phyloP scores from a whole-genome alignment of 2,329 filamentous ascomycete genomes.

The Xylaria digitata region DNA sequence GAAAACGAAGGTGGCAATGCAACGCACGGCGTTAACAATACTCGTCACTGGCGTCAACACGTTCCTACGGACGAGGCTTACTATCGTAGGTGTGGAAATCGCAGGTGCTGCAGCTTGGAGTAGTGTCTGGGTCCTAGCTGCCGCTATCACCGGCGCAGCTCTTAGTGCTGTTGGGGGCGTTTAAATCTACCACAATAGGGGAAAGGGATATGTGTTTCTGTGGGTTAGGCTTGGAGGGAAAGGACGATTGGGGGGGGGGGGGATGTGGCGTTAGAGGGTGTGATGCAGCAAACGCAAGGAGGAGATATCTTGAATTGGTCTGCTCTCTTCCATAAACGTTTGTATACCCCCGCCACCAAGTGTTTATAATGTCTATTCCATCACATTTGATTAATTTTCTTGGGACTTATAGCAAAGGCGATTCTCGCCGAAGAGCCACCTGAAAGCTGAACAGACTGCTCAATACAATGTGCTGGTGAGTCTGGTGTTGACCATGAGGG shows the following conservation, averaged over 20 bases:
- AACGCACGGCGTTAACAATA: constrained; percentile 70
- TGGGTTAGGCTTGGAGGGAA: constrained; percentile 1
- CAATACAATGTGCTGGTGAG: background rate
- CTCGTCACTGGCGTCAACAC: constrained; percentile 68
- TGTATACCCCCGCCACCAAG: constrained; percentile 21
- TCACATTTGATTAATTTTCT: constrained; percentile 9
- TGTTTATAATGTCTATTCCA: constrained; percentile 33
- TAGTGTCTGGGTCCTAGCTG: constrained; percentile 77
- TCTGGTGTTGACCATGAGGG: background rate
- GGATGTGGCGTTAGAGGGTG: constrained; percentile 10
- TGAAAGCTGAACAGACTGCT: background rate
- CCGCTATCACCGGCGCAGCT: constrained; percentile 67
- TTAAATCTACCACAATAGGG: constrained; percentile 46
- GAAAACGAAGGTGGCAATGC: constrained; percentile 71
- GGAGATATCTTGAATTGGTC: constrained; percentile 4
- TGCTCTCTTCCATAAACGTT: constrained; percentile 4
- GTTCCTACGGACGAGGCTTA: constrained; percentile 73
- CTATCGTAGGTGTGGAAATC: constrained; percentile 75
- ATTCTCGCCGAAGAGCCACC: background rate
- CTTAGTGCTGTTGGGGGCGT: constrained; percentile 65
- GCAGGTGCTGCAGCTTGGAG: constrained; percentile 79
- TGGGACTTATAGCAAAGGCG: background rate
- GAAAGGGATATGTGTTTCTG: background rate
- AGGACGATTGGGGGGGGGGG: background rate
- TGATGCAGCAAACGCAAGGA: constrained; percentile 1